phyloP scores from a whole-genome alignment of 2,329 filamentous ascomycete genomes.

The Ceratocystis diversiconidia region DNA sequence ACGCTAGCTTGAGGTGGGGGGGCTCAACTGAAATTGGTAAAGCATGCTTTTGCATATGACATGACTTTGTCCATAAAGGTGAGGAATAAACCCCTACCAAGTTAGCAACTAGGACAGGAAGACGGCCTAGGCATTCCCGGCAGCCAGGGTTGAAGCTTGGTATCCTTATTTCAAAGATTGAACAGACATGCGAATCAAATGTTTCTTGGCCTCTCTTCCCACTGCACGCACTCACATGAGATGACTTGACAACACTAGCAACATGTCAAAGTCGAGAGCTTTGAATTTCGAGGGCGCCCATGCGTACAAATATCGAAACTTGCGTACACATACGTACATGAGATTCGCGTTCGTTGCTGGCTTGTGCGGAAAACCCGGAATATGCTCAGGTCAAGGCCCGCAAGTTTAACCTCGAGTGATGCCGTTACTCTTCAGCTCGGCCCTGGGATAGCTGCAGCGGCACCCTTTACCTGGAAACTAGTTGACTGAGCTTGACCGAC shows the following conservation, averaged over 20 bases:
- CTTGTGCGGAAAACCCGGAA: too few relatives aligned
- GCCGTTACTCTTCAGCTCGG: too few relatives aligned
- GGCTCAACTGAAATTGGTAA: neutral
- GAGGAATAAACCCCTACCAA: neutral
- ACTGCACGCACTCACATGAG: neutral
- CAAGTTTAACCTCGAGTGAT: too few relatives aligned
- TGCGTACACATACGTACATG: too few relatives aligned
- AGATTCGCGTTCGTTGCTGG: too few relatives aligned
- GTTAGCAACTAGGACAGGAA: neutral
- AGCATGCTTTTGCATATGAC: neutral
- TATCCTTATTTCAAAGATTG: neutral
- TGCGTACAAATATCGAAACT: neutral
- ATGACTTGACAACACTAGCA: neutral
- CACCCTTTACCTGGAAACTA: neutral
- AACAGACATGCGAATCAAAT: neutral
- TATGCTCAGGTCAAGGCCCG: too few relatives aligned
- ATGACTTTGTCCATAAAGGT: neutral
- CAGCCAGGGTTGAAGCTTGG: neutral
- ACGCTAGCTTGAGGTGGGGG: neutral
- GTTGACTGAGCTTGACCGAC: neutral
- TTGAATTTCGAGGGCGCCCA: neutral
- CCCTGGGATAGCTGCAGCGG: neutral
- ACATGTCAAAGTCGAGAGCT: neutral
- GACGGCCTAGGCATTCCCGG: neutral
- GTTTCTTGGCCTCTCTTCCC: too few relatives aligned